Conservation (phyloP, 108 stramenopile species). For the Aurantiochytrium sp. region DNA sequence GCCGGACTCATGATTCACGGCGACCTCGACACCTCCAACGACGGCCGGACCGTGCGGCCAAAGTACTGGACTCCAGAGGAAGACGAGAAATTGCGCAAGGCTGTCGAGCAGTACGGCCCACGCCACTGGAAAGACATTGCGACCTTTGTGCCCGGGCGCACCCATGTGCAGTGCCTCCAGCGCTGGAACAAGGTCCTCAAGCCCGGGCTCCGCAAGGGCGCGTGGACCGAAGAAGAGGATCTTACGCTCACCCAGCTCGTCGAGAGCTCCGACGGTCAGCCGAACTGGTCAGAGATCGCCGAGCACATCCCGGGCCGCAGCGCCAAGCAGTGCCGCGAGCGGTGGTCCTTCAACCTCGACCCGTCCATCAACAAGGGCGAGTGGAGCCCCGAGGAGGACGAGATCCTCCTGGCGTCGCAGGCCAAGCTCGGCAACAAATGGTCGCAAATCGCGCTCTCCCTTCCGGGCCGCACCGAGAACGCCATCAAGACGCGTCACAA, state of each 20-base stretch:
- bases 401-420: neutral
- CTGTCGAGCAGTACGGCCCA: neutral
- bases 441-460: neutral
- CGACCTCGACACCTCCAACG: neutral
- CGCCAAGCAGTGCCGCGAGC: constrained; percentile 24
- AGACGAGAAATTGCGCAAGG: neutral
- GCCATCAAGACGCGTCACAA: constrained; percentile 22
- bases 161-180: constrained; percentile 60
- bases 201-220: constrained; percentile 54
- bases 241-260: neutral
- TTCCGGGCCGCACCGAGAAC: constrained; percentile 1
- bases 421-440: constrained; percentile 26
- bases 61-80: constrained; percentile 21
- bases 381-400: neutral
- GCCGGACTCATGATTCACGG: constrained; percentile 20
- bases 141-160: neutral
- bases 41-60: neutral
- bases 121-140: neutral
- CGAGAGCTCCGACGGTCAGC: neutral
- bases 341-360: neutral
- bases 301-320: neutral
- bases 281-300: neutral
- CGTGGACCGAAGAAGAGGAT: constrained; percentile 30
- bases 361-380: neutral
- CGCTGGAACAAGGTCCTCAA: constrained; percentile 63